phyloP scores from a whole-genome alignment of 352 stramenopile species.

The Phytophthora palmivora region DNA sequence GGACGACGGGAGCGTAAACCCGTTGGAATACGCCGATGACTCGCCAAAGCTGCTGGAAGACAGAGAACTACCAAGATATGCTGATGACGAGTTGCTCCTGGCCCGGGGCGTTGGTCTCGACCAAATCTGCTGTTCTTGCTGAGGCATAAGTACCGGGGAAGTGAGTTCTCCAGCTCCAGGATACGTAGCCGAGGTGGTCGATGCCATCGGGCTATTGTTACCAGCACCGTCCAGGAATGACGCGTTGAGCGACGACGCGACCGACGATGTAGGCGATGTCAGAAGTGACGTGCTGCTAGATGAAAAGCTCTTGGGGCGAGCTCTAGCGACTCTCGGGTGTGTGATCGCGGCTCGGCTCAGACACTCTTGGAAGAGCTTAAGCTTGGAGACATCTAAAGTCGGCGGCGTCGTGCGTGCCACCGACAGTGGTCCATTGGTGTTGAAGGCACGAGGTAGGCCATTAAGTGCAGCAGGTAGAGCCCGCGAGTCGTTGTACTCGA shows the following conservation, averaged over 20 bases:
- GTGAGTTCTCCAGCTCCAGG: constrained; percentile 28
- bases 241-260: constrained; percentile 63
- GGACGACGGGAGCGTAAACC: constrained; percentile 28
- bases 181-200: constrained; percentile 33
- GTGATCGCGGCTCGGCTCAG: constrained; percentile 32
- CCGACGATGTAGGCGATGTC: constrained; percentile 75
- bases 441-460: constrained; percentile 39
- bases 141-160: constrained; percentile 41
- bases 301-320: constrained; percentile 68
- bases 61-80: constrained; percentile 41
- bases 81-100: constrained; percentile 54
- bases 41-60: constrained; percentile 40
- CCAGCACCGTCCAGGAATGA: constrained; percentile 58
- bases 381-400: constrained; percentile 65
- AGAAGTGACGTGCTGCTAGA: constrained; percentile 65
- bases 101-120: constrained; percentile 27
- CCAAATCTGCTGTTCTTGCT: constrained; percentile 45
- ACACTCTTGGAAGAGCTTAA: constrained; percentile 70
- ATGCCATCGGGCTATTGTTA: constrained; percentile 39
- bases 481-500: constrained; percentile 82
- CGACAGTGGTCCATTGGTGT: constrained; percentile 47
- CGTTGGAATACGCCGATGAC: constrained; percentile 25
- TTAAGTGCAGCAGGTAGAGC: constrained; percentile 53
- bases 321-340: constrained; percentile 20
- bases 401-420: constrained; percentile 58